These are phyloP conservation scores for Apiosordaria backusii DNA, from an alignment of 495 filamentous ascomycete species.

Conservation along the genomic window DNA sequence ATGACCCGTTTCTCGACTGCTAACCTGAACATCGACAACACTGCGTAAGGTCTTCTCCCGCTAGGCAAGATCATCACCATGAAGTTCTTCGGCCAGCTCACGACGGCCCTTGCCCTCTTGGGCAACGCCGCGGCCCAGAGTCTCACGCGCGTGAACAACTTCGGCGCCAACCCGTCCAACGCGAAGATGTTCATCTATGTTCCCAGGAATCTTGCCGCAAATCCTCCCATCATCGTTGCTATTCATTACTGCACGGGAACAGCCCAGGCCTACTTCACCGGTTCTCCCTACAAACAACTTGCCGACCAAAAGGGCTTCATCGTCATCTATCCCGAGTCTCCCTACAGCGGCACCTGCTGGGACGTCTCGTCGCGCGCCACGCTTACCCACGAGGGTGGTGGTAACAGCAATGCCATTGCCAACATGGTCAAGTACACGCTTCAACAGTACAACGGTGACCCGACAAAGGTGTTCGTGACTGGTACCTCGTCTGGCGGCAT, in stretches of 20 bases:
- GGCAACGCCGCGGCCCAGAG: slow-evolving; percentile 10
- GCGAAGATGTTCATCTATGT: slow-evolving; percentile 56
- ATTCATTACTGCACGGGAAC: slow-evolving; percentile 49
- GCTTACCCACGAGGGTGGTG: slow-evolving; percentile 53
- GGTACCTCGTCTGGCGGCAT: slow-evolving; percentile 52
- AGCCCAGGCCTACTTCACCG: slow-evolving; percentile 28
- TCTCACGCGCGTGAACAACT: slow-evolving; percentile 32
- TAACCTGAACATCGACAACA: not conserved
- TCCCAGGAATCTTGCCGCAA: slow-evolving; percentile 47
- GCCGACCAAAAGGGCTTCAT: slow-evolving; percentile 50
- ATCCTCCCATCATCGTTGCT: slow-evolving; percentile 53
- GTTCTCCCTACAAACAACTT: slow-evolving; percentile 24
- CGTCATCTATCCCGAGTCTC: slow-evolving; percentile 44
- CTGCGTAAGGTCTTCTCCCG: not conserved
- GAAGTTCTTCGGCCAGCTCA: slow-evolving; percentile 13
- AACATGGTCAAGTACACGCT: slow-evolving; percentile 59
- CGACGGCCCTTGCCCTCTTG: slow-evolving; percentile 14
- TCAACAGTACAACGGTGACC: slow-evolving; percentile 47
- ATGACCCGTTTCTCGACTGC: not conserved
- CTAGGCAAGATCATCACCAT: not conserved
- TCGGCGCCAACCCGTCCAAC: slow-evolving; percentile 44
- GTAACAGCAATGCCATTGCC: slow-evolving; percentile 54
- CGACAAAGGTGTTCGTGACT: slow-evolving; percentile 46
- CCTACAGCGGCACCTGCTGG: slow-evolving; percentile 48
- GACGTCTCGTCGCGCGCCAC: slow-evolving; percentile 39